Base-by-base conservation (phyloP, 2,329 filamentous ascomycete genomes). In the Colletotrichum sp. region DNA sequence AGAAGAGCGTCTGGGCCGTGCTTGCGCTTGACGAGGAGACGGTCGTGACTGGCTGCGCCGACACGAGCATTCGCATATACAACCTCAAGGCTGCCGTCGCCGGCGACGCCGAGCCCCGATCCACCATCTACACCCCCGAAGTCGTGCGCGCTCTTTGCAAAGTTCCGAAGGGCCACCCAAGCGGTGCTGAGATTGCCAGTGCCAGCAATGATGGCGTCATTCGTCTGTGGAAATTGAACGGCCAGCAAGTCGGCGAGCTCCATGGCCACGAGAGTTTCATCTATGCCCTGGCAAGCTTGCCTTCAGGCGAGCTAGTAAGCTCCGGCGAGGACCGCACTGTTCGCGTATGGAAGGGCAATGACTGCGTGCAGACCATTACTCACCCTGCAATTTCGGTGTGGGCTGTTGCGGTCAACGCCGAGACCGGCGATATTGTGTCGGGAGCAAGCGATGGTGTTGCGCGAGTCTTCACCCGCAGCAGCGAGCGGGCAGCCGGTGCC, bases 351-450 rank as follows among this genome's bases (percentile, higher is more conserved):
- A 93, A 91, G 79, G 95, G 94, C 60, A 91, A 88, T 16, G 90
- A 96, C 72, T 99, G 96, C 83, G 86, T 98, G 61, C 97, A 99
- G 84, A 98, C 96, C 52, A 99, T 99, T 78, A 98, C 96, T 2
- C 96, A 98, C 81, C 97, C 97, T 13, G 97, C 97, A 12, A 98
- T 99, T 71, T 99, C 96, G 0, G 96, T 99, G 7, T 99, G 97
- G 97, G 90, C 92, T 16, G 95, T 99, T 21, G 95, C 96, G n/a
- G 94, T 92, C 13, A 97, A 95, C 81, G 82, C 89, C 1, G 92
- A 95, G 77, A 98, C 92, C 64, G 96, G 97, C 26, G 98, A 99
- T 81, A 96, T 99, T 76, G 95, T 95, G n/a, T 95, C 95, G 4
- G 97, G 96, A 36, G 93, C 96, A 32, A 99, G 96, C 83, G 97